Conservation (phyloP, 2,329 filamentous ascomycete species). For the Cladorrhinum sp. region DNA sequence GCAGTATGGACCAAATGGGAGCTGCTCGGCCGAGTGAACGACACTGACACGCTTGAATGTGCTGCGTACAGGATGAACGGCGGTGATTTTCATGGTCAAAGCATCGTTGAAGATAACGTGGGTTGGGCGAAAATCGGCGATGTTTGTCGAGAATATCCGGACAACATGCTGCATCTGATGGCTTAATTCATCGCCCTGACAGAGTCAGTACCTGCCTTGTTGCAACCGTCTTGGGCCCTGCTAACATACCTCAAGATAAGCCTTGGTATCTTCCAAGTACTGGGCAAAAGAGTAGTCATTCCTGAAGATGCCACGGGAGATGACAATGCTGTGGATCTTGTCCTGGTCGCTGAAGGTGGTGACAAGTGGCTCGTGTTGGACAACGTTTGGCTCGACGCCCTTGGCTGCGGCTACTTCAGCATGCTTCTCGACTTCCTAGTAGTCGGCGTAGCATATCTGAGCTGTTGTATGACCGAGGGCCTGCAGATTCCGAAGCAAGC, state of each 20-base stretch:
- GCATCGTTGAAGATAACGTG: conserved; percentile 29
- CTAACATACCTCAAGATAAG: conserved; percentile 23
- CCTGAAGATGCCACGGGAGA: conserved; percentile 21
- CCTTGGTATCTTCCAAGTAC: conserved; percentile 23
- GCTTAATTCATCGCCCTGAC: conserved; percentile 13
- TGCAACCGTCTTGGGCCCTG: not conserved
- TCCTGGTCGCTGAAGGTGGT: conserved; percentile 25
- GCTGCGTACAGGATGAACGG: conserved; percentile 4
- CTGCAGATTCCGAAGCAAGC: conserved; percentile 22
- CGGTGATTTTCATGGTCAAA: conserved; percentile 27
- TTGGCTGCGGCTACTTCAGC: conserved; percentile 15
- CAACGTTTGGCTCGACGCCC: conserved; percentile 19
- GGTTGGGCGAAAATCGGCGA: conserved; percentile 22
- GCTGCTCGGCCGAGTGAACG: conserved; percentile 28
- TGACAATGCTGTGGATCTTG: conserved; percentile 22
- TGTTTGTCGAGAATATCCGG: conserved; percentile 16
- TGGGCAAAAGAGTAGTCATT: conserved; percentile 21
- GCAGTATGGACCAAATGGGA: conserved; percentile 27
- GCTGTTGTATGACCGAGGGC: conserved; percentile 16
- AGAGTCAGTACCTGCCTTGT: not conserved
- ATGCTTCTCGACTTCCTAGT: conserved; percentile 18
- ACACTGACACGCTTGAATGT: conserved; percentile 25
- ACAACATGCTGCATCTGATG: conserved; percentile 18
- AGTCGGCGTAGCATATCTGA: conserved; percentile 25
- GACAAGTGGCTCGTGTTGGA: conserved; percentile 8